Evolutionary conservation across 768 basidiomycete genomes (phyloP).

Genomic region (Boletus pseudo-olivaceus): DNA sequence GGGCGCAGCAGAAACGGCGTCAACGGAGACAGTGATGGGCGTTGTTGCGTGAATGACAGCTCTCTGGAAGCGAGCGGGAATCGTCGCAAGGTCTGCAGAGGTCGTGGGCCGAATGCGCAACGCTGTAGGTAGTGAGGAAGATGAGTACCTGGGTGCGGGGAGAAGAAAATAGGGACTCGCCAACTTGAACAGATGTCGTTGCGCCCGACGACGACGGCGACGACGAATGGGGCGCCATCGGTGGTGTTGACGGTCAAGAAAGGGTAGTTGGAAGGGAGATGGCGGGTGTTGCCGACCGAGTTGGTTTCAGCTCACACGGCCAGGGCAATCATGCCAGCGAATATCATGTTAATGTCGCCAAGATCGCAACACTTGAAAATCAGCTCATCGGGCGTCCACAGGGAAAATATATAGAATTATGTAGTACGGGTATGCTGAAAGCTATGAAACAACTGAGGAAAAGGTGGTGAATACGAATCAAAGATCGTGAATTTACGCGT

Average conservation of each 20-base stretch:
- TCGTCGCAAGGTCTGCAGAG: conserved; percentile 75
- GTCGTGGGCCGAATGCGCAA: conserved; percentile 89
- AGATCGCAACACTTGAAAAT: conserved; percentile 2
- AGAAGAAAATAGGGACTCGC: conserved; percentile 43
- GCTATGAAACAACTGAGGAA: conserved; percentile 18
- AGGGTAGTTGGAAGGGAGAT: conserved; percentile 25
- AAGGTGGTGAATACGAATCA: conserved; percentile 13
- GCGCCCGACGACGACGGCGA: conserved; percentile 55
- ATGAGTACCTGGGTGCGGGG: neutral
- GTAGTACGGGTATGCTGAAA: conserved; percentile 35
- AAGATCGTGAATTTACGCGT: conserved; percentile 31
- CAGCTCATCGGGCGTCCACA: neutral
- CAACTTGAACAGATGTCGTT: conserved; percentile 92
- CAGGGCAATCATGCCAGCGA: neutral
- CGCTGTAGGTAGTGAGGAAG: conserved; percentile 43
- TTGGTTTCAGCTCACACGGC: conserved; percentile 26
- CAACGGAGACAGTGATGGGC: conserved; percentile 76
- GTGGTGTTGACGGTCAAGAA: conserved; percentile 21
- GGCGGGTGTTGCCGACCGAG: conserved; percentile 29
- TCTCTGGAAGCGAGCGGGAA: conserved; percentile 93
- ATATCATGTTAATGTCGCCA: conserved; percentile 2
- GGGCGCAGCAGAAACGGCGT: conserved; percentile 56
- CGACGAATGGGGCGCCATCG: conserved; percentile 74
- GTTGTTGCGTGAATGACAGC: conserved; percentile 79
- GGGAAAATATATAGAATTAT: conserved; percentile 28